Percentiles rank a stretch among this genome's conserved stretches.
phyloP scores from a whole-genome alignment of 306 rosid genomes.

The Casuarina glauca region DNA sequence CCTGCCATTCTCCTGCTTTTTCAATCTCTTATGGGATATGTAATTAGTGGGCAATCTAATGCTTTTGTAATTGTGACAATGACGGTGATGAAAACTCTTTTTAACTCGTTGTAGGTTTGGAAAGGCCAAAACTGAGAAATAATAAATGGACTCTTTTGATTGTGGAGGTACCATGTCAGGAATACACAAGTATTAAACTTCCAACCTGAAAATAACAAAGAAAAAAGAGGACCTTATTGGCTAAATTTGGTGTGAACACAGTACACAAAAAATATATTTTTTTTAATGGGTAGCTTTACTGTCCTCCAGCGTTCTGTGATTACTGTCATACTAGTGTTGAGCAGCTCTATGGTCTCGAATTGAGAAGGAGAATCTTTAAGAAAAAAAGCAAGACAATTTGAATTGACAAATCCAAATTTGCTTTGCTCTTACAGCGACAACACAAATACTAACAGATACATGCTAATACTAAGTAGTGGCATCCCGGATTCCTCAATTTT shows the following conservation, averaged over 20 bases:
- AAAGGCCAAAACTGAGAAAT: conserved; percentile 15
- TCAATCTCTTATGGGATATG: conserved; percentile 19
- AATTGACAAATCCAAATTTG: background rate
- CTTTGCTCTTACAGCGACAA: background rate
- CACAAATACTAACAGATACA: background rate
- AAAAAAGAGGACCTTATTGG: background rate
- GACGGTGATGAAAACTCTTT: conserved; percentile 17
- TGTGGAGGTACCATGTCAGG: conserved; percentile 16
- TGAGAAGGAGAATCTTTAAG: background rate
- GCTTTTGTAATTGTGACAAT: conserved; percentile 29
- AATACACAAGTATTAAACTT: background rate
- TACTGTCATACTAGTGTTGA: background rate
- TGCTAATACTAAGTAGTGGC: background rate
- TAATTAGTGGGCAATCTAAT: conserved; percentile 8
- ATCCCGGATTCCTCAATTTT: background rate
- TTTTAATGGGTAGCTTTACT: background rate
- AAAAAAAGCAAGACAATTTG: background rate
- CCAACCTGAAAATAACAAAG: no score
- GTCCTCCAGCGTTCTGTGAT: background rate
- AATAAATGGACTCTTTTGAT: conserved; percentile 4
- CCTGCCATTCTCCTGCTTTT: conserved; percentile 11
- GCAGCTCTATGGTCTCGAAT: no score
- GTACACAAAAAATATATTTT: background rate
- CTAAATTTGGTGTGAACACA: background rate
- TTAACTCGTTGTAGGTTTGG: conserved; percentile 9